phyloP scores from a whole-genome alignment of 441 rosid genomes.

The Manihot esculenta region DNA sequence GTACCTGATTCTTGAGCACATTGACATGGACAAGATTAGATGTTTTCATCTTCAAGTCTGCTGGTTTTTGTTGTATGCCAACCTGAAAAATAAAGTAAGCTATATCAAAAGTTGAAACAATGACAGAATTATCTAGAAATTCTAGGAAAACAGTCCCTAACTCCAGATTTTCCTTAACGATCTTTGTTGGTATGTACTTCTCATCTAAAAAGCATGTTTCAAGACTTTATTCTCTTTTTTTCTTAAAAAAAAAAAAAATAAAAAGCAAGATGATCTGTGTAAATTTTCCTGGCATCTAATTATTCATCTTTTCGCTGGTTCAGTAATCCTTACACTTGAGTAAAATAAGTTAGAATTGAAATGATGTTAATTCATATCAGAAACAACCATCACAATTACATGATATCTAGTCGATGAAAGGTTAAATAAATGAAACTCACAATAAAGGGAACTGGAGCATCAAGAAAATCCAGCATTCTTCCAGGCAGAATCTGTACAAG shows the following conservation, averaged over 20 bases:
- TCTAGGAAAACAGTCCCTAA: not conserved
- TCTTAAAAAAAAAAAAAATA: not conserved
- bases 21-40: conserved; percentile 73
- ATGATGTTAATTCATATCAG: not conserved
- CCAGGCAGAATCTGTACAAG: conserved; percentile 72
- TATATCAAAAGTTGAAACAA: conserved; percentile 21
- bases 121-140: conserved; percentile 8
- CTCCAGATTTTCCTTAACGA: not conserved
- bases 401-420: conserved; percentile 12
- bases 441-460: conserved; percentile 96
- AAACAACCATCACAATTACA: not conserved
- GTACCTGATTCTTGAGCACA: conserved; percentile 77
- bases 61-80: conserved; percentile 72
- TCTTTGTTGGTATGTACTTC: not conserved
- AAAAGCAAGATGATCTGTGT: not conserved
- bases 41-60: conserved; percentile 75
- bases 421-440: conserved; percentile 48
- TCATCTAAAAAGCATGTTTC: not conserved
- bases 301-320: too few relatives aligned
- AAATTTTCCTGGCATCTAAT: not conserved
- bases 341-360: too few relatives aligned
- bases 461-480: conserved; percentile 95
- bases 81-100: conserved; percentile 46
- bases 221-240: not conserved
- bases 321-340: too few relatives aligned